Percentiles rank a stretch among this genome's conserved stretches.
These are phyloP conservation scores for Fonsecaea erecta DNA, from an alignment of 2,329 filamentous ascomycete species.

Conservation along the genomic window DNA sequence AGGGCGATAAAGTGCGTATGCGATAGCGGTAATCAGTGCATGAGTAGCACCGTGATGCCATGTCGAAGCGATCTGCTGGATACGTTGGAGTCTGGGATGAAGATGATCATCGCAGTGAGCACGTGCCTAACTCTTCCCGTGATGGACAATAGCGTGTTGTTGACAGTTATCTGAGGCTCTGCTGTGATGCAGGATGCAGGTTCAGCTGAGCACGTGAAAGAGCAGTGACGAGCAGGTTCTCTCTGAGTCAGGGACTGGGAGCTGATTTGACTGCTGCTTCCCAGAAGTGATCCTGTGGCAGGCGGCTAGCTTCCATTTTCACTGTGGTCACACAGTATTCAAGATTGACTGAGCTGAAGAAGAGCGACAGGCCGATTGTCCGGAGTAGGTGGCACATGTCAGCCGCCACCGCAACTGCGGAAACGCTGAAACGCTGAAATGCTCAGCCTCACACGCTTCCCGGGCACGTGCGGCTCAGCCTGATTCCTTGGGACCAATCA, in stretches of 20 bases:
- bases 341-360: not conserved
- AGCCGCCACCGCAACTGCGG: not conserved
- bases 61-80: not conserved
- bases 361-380: not conserved
- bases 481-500: slow-evolving; percentile 7
- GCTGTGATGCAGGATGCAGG: not conserved
- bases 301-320: not conserved
- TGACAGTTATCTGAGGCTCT: not conserved
- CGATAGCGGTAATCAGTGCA: not conserved
- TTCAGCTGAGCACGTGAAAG: slow-evolving; percentile 4
- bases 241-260: not conserved
- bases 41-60: not conserved
- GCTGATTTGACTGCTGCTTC: not conserved
- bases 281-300: not conserved
- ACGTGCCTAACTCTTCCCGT: not conserved
- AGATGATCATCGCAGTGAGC: not conserved
- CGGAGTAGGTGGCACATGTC: not conserved
- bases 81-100: not conserved
- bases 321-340: not conserved
- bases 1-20: not conserved
- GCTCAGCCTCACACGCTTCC: slow-evolving; percentile 1
- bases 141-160: not conserved
- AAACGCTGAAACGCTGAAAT: not conserved
- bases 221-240: not conserved
- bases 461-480: slow-evolving; percentile 4